Percentiles rank a stretch among this genome's conserved stretches.
Conservation (phyloP, 2,329 filamentous ascomycete species). For the Colletotrichum noveboracense region DNA sequence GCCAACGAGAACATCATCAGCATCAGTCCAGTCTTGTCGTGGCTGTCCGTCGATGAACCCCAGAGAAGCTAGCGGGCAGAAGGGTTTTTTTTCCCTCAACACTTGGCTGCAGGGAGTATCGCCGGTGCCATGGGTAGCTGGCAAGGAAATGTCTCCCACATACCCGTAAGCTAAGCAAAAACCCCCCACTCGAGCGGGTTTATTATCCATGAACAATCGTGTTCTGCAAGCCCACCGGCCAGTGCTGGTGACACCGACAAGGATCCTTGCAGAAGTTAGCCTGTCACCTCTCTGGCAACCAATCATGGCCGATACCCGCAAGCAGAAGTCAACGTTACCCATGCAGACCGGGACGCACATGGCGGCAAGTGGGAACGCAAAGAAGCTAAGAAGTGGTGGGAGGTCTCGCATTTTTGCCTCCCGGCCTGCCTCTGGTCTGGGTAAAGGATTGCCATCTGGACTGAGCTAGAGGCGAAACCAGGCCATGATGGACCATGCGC, state of each 20-base stretch:
- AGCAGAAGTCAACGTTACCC: not conserved
- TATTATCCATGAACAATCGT: constrained; percentile 7
- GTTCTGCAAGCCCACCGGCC: not conserved
- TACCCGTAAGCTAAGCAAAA: constrained; percentile 6
- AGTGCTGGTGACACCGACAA: not conserved
- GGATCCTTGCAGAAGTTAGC: constrained; percentile 6
- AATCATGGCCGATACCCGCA: not conserved
- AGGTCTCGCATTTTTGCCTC: not conserved
- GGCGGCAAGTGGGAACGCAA: constrained; percentile 9
- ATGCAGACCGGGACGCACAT: constrained; percentile 3
- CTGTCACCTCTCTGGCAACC: not conserved
- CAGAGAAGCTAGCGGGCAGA: not conserved
- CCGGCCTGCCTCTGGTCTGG: not conserved
- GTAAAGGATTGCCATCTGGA: not conserved
- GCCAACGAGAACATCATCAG: not conserved
- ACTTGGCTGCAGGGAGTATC: constrained; percentile 16
- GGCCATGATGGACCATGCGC: not conserved
- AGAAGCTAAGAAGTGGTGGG: not conserved
- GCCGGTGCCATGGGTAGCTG: not conserved
- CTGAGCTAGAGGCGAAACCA: not conserved
- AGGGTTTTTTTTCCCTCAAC: constrained; percentile 9
- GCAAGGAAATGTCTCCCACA: constrained; percentile 8
- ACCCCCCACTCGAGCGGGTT: constrained; percentile 7
- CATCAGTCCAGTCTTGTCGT: not conserved
- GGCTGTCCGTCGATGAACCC: not conserved